Conservation (phyloP, 108 stramenopile genomes). For the Nitzschia sp. region DNA sequence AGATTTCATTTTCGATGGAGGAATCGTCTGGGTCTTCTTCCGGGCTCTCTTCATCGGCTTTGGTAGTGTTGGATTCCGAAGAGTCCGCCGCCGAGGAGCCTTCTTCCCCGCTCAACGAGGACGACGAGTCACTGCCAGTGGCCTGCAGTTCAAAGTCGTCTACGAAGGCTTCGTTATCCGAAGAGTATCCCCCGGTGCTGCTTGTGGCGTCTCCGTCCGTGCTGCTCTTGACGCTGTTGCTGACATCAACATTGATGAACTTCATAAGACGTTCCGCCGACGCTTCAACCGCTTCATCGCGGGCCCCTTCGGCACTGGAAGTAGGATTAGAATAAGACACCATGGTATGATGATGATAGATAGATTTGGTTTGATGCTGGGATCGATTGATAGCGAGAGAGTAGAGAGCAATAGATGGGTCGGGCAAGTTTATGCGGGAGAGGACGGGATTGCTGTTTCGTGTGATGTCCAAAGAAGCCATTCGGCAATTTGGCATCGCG, state of each 20-base stretch:
- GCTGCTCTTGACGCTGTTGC: not conserved
- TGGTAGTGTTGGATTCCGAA: not conserved
- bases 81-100: not conserved
- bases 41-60: slow-evolving; percentile 8
- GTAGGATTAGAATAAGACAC: too few relatives aligned
- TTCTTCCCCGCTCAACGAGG: not conserved
- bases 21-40: too few relatives aligned
- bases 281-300: slow-evolving; percentile 18
- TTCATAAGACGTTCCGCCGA: slow-evolving; percentile 13
- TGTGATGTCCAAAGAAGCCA: too few relatives aligned
- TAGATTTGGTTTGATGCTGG: too few relatives aligned
- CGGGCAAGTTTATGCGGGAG: not conserved
- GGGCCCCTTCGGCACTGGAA: slow-evolving; percentile 17
- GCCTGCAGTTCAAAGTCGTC: too few relatives aligned
- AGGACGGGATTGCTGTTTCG: too few relatives aligned
- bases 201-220: not conserved
- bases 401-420: not conserved
- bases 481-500: too few relatives aligned
- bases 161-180: slow-evolving; percentile 5
- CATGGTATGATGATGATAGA: too few relatives aligned
- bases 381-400: not conserved
- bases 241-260: not conserved
- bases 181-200: slow-evolving; percentile 9
- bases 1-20: slow-evolving; percentile 22
- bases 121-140: not conserved